Base-by-base conservation (phyloP, 148 eudicot genomes). In the Chenopodium formosanum region DNA sequence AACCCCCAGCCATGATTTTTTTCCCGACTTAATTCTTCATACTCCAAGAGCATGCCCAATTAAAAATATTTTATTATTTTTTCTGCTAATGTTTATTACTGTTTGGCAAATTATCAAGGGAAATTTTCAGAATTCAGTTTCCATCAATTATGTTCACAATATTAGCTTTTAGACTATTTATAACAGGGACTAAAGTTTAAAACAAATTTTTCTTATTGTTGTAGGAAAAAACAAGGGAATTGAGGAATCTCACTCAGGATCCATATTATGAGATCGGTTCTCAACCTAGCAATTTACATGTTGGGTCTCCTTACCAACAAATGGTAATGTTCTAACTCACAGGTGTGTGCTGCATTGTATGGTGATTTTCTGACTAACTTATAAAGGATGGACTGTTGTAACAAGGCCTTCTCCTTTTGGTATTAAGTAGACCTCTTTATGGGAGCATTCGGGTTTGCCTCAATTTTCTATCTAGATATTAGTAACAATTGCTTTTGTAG, bases 171-270 rank as follows among this genome's bases (percentile, higher is more conserved):
- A 2, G 53, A 50, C 14, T 50, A 50, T 50, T 50, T 50, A 50
- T 50, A 50, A 71, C 71, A 58, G 64, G 62, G 58, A 62, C 31
- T 40, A 27, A 47, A 48, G 11, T 52, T 64, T 65, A 32, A 13
- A 53, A 68, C 63, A 16, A 34, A 19, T 73, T 34, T 73, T 66
- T 62, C 70, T 62, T n/a, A 37, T 79, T 75, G 34, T 68, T 83
- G 75, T 86, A 93, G 97, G 92, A 89, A 64, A 86, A 82, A 75
- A 75, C 86, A 52, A 87, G 76, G 76, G 93, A 91, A 72, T 75
- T 90, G 78, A 89, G 91, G 80, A 82, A 78, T 78, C 82, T 83
- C 82, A 74, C 85, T 63, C 74, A 68, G 83, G 83, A 74, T 77
- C 85, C 77, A 66, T 89, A 81, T 83, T 56, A 67, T 68, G 89